Conservation (phyloP, 2,329 filamentous ascomycete species). For the Clonostachys chloroleuca region DNA sequence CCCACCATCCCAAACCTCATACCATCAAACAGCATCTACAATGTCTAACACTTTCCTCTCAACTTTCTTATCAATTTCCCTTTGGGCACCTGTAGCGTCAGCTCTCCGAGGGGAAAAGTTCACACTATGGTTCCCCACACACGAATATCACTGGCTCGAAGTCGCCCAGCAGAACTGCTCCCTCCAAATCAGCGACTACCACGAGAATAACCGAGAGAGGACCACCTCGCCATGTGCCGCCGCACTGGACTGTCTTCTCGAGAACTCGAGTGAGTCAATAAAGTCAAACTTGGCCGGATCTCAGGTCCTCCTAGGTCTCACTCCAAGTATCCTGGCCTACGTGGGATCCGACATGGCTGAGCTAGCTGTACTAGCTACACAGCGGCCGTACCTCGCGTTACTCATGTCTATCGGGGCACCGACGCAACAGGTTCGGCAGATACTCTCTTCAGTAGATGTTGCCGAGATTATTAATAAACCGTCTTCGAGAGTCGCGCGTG, state of each 20-base stretch:
- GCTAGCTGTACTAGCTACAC: background rate
- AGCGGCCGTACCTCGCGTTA: background rate
- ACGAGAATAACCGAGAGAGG: too few species aligned
- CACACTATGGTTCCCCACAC: too few species aligned
- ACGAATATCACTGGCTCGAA: too few species aligned
- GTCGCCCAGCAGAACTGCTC: too few species aligned
- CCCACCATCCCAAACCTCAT: too few species aligned
- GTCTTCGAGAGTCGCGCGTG: background rate
- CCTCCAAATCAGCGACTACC: too few species aligned
- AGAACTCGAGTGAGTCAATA: background rate
- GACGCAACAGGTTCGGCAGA: background rate
- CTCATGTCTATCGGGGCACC: background rate
- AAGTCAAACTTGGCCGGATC: slow-evolving; percentile 1
- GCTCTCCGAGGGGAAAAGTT: too few species aligned
- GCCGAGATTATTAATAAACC: background rate
- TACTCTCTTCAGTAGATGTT: background rate
- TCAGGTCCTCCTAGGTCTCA: background rate
- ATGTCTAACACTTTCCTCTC: too few species aligned
- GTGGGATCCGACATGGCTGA: slow-evolving; percentile 1
- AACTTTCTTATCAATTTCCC: too few species aligned
- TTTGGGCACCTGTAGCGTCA: too few species aligned
- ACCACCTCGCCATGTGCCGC: too few species aligned
- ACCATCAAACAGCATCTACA: too few species aligned
- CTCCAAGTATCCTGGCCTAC: background rate
- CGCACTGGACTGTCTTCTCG: background rate